phyloP scores from a whole-genome alignment of 1,284 basidiomycete genomes.

The Ceratobasidium papillatum region DNA sequence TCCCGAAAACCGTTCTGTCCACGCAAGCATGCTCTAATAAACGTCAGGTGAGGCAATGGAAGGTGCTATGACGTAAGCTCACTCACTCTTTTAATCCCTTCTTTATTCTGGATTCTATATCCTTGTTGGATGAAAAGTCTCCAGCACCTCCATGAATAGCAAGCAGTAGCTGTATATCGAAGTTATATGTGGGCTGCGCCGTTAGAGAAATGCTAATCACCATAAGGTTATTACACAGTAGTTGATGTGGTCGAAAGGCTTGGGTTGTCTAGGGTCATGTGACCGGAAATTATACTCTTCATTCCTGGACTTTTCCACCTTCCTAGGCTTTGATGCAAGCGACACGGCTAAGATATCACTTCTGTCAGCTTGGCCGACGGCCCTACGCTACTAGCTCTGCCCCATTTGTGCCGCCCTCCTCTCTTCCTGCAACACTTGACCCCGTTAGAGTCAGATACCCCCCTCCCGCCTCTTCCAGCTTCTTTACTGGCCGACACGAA shows the following conservation, averaged over 20 bases:
- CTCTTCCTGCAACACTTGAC: slow-evolving; percentile 13
- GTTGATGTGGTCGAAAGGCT: slow-evolving; percentile 9
- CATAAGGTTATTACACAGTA: not conserved
- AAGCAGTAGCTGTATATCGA: slow-evolving; percentile 15
- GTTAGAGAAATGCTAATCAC: not conserved
- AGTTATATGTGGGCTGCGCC: not conserved
- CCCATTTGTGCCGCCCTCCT: slow-evolving; percentile 26
- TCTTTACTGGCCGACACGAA: slow-evolving; percentile 85
- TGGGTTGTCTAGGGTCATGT: not conserved
- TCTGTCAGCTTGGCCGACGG: slow-evolving; percentile 14
- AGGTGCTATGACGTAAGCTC: not conserved
- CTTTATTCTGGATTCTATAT: slow-evolving; percentile 61
- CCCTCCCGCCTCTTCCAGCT: slow-evolving; percentile 67
- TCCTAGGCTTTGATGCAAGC: slow-evolving; percentile 20
- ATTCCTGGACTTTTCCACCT: slow-evolving; percentile 11
- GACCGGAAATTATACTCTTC: not conserved
- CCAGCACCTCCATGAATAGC: slow-evolving; percentile 75
- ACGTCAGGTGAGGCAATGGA: not conserved
- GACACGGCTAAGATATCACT: not conserved
- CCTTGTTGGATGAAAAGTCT: slow-evolving; percentile 54
- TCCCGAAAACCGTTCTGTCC: slow-evolving; percentile 50
- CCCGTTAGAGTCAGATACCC: slow-evolving; percentile 16
- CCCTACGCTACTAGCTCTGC: slow-evolving; percentile 19
- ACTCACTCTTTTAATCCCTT: slow-evolving; percentile 62
- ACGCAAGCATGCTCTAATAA: slow-evolving; percentile 58